Evolutionary conservation across 176 grass and related monocot species (phyloP).

Genomic region (Triticum aestivum): IWGSC_CS_RefSeq_v2.1 NC_057799.1:483283720-483284219

Average conservation of each 20-base stretch:
- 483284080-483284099: constrained; percentile 61
- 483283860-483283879: neutral
- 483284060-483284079: constrained; percentile 89
- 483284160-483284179: neutral
- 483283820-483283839: constrained; percentile 5
- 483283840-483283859: constrained; percentile 3
- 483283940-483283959: constrained; percentile 97
- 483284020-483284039: constrained; percentile 96
- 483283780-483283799: neutral
- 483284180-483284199: constrained; percentile 8
- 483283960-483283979: constrained; percentile 93
- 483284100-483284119: constrained; percentile 32
- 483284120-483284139: constrained; percentile 14
- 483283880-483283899: neutral
- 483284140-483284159: neutral
- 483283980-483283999: constrained; percentile 83
- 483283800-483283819: neutral
- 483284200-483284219: constrained; percentile 18
- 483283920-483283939: constrained; percentile 7
- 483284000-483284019: constrained; percentile 93
- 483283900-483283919: constrained; percentile 16
- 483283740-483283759: constrained; percentile 19
- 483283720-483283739: constrained; percentile 33
- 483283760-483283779: constrained; percentile 8
- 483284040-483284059: constrained; percentile 93